Evolutionary conservation across 2,329 filamentous ascomycete genomes (phyloP).

Genomic region (Aspergillus sp.): DNA sequence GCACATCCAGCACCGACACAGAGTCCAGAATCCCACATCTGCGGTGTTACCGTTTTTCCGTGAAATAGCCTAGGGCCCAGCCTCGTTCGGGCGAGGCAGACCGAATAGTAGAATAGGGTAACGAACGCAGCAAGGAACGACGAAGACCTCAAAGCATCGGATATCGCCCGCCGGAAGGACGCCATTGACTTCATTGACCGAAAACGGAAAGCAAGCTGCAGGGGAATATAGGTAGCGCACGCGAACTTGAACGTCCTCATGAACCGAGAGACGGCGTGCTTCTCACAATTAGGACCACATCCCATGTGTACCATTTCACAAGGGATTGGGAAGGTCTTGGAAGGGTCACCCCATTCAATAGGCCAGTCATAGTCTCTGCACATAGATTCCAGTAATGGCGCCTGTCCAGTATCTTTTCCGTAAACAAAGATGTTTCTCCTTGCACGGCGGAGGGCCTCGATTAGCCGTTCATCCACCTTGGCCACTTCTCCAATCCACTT

Average conservation of each 20-base stretch:
- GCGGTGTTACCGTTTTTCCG: conserved; percentile 51
- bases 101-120: conserved; percentile 77
- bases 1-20: conserved; percentile 72
- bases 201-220: conserved; percentile 67
- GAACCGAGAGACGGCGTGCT: conserved; percentile 69
- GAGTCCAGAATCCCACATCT: conserved; percentile 59
- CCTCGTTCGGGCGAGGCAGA: conserved; percentile 73
- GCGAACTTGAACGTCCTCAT: conserved; percentile 69
- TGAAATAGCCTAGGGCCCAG: conserved; percentile 69
- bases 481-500: conserved; percentile 81
- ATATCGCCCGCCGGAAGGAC: conserved; percentile 52
- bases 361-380: conserved; percentile 71
- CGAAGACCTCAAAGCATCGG: conserved; percentile 68
- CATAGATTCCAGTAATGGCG: conserved; percentile 67
- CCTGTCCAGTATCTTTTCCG: conserved; percentile 70
- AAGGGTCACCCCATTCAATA: conserved; percentile 70
- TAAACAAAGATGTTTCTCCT: conserved; percentile 66
- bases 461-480: conserved; percentile 70
- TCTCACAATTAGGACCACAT: conserved; percentile 67
- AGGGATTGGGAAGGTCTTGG: conserved; percentile 68
- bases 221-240: conserved; percentile 72
- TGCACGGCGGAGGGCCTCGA: conserved; percentile 70
- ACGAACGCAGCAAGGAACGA: conserved; percentile 78
- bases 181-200: conserved; percentile 47
- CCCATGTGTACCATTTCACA: conserved; percentile 86